Percentiles rank a stretch among this genome's conserved stretches.
Conservation (phyloP, 306 rosid genomes). For the Cotoneaster glaucophyllus region DNA sequence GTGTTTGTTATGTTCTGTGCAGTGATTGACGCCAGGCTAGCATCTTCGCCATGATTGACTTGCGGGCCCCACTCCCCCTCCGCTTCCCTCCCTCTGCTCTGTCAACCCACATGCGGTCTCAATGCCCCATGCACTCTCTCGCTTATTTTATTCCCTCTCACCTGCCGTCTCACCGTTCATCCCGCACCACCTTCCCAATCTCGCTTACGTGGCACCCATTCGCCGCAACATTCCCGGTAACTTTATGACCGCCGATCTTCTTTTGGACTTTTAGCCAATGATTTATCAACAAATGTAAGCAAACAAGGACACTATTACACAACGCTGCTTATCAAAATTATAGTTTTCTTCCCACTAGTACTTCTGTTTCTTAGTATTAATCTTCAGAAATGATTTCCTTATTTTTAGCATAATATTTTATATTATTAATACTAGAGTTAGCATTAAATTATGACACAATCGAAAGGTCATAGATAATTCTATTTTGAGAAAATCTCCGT, state of each 20-base stretch:
- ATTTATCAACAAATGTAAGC: conserved; percentile 22
- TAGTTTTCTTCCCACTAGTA: too few species aligned
- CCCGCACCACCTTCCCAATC: not conserved
- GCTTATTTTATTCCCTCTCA: conserved; percentile 32
- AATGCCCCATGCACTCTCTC: conserved; percentile 54
- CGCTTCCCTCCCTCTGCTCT: conserved; percentile 40
- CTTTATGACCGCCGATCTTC: not conserved
- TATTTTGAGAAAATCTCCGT: accelerated
- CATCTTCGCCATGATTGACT: conserved; percentile 46
- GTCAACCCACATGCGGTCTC: conserved; percentile 72
- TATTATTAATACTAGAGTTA: too few species aligned
- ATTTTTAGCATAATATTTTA: too few species aligned
- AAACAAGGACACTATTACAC: conserved; percentile 8
- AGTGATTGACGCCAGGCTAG: conserved; percentile 83
- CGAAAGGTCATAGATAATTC: accelerated
- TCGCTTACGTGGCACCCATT: not conserved
- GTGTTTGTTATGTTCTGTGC: conserved; percentile 33
- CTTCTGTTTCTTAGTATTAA: too few species aligned
- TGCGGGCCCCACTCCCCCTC: conserved; percentile 37
- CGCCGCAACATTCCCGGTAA: not conserved
- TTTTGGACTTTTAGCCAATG: not conserved
- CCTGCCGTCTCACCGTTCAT: conserved; percentile 16
- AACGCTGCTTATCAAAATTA: too few species aligned
- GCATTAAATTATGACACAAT: too few species aligned
- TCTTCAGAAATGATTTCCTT: too few species aligned